Conservation (phyloP, 2,329 filamentous ascomycete genomes). For the Aureobasidium lini region DNA sequence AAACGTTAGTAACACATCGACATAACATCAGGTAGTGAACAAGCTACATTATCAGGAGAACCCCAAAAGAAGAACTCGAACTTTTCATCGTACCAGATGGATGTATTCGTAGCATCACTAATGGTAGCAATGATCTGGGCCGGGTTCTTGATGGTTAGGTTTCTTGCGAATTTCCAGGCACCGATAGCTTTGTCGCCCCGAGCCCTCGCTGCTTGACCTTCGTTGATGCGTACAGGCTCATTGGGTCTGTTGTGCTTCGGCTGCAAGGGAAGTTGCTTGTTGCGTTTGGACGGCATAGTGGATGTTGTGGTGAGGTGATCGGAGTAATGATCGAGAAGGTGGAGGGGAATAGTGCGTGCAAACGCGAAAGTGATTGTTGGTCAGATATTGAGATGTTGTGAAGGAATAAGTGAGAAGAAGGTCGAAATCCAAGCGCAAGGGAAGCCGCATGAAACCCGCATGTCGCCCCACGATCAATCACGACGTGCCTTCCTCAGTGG, state of each 20-base stretch:
- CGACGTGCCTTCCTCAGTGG: neutral
- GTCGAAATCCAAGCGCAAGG: neutral
- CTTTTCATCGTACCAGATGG: neutral
- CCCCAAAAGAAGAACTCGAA: slow-evolving; percentile 5
- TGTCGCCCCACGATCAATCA: neutral
- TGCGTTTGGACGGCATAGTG: neutral
- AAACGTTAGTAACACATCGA: neutral
- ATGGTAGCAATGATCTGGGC: neutral
- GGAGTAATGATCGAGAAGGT: neutral
- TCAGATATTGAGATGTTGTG: neutral
- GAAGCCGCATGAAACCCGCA: slow-evolving; percentile 1
- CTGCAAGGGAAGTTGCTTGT: neutral
- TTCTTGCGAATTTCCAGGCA: neutral
- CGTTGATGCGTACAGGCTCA: neutral
- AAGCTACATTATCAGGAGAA: neutral
- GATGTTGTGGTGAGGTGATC: neutral
- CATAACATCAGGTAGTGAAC: neutral
- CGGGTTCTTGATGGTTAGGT: neutral
- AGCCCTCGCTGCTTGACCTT: neutral
- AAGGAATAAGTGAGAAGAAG: neutral
- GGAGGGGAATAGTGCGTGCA: neutral
- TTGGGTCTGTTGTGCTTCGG: neutral
- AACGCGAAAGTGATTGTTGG: neutral
- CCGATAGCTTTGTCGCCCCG: neutral
- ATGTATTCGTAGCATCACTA: neutral